phyloP scores from a whole-genome alignment of 2,329 filamentous ascomycete species.

The Purpureocillium lavendulum region DNA sequence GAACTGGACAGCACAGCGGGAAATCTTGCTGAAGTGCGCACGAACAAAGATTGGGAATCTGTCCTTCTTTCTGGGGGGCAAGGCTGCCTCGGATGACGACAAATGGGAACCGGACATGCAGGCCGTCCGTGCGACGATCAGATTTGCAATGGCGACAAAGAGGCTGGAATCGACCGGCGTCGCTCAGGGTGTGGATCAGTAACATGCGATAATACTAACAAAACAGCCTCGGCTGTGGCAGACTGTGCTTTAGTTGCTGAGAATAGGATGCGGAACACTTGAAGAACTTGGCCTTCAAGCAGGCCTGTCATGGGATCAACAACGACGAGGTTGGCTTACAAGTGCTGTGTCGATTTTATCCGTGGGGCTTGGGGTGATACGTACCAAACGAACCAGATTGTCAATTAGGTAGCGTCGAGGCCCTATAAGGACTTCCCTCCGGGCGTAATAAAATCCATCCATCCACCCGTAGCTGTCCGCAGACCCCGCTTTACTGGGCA shows the following conservation, averaged over 20 bases:
- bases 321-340: too few species aligned
- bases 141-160: constrained; percentile 6
- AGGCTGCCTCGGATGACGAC: constrained; percentile 2
- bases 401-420: too few species aligned
- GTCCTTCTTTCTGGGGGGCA: constrained; percentile 7
- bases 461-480: too few species aligned
- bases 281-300: constrained; percentile 9
- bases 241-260: constrained; percentile 8
- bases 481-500: too few species aligned
- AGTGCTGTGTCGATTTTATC: too few species aligned
- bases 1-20: constrained; percentile 1
- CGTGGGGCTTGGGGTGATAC: too few species aligned
- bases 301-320: constrained; percentile 5
- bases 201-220: constrained; percentile 1
- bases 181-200: background rate
- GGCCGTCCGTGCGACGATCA: constrained; percentile 4
- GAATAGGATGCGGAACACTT: constrained; percentile 11
- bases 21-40: constrained; percentile 1
- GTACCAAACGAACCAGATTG: too few species aligned
- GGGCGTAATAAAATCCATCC: too few species aligned
- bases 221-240: constrained; percentile 5
- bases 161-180: constrained; percentile 1
- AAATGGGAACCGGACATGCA: constrained; percentile 4
- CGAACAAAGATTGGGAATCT: constrained; percentile 4
- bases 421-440: too few species aligned